These are phyloP conservation scores for Solanum ossicruentum DNA, from an alignment of 257 asterid genomes.

Conservation along the genomic window DNA sequence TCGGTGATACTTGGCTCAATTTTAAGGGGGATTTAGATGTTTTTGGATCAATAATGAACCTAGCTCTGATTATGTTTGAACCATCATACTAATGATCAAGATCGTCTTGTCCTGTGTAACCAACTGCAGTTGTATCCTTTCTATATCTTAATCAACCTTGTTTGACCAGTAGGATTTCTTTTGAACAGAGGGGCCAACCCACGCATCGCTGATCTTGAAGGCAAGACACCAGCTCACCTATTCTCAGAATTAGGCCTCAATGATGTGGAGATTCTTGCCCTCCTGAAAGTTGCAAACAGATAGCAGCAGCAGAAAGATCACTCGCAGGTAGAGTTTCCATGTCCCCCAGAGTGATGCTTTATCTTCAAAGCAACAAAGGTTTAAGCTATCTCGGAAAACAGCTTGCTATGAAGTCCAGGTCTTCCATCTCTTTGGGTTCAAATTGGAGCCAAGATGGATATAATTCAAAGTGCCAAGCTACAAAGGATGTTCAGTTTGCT, in stretches of 20 bases:
- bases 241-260: slow-evolving; percentile 36
- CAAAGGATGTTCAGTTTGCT: not conserved
- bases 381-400: not conserved
- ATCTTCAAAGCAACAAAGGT: not conserved
- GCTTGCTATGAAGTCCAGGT: not conserved
- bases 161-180: not conserved
- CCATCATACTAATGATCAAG: not conserved
- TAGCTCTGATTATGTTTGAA: not conserved
- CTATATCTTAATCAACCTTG: not conserved
- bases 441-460: not conserved
- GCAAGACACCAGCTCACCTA: slow-evolving; percentile 54
- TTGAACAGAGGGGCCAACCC: slow-evolving; percentile 73
- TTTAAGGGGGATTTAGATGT: not conserved
- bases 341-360: not conserved
- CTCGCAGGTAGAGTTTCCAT: not conserved
- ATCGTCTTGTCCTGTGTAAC: not conserved
- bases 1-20: not conserved
- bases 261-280: slow-evolving; percentile 63
- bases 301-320: slow-evolving; percentile 13
- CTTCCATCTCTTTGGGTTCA: not conserved
- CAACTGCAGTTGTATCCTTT: not conserved
- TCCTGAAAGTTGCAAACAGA: slow-evolving; percentile 47
- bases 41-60: not conserved
- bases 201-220: slow-evolving; percentile 52
- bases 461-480: not conserved